These are phyloP conservation scores for Rhynchospora tenuis DNA, from an alignment of 176 grass and related monocot genomes.

Conservation along the genomic window DNA sequence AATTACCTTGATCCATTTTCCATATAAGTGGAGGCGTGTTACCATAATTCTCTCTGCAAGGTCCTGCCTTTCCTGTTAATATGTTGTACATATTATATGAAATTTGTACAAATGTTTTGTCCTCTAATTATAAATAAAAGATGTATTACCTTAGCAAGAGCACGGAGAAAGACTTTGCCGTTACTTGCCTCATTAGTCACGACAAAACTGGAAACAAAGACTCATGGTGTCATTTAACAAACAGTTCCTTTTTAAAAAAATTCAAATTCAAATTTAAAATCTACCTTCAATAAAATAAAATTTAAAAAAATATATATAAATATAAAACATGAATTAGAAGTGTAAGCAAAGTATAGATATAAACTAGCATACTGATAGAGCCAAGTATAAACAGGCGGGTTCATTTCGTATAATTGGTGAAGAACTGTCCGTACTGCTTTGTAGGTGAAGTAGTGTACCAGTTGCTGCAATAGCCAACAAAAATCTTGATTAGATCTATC, in stretches of 20 bases:
- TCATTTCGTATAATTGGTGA: constrained; percentile 94
- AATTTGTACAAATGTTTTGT: background rate
- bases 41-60: constrained; percentile 90
- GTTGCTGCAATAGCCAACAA: constrained; percentile 46
- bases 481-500: background rate
- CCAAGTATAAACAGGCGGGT: constrained; percentile 70
- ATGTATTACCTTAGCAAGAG: constrained; percentile 52
- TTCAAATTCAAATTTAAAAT: background rate
- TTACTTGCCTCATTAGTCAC: constrained; percentile 41
- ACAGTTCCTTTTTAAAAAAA: background rate
- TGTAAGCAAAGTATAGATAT: background rate
- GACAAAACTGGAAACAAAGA: constrained; percentile 43
- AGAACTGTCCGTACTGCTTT: constrained; percentile 91
- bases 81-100: background rate
- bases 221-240: background rate
- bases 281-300: background rate
- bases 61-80: constrained; percentile 67
- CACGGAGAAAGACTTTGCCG: constrained; percentile 57
- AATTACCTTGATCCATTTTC: constrained; percentile 59
- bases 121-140: background rate
- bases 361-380: constrained; percentile 55
- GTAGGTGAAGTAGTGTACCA: constrained; percentile 91
- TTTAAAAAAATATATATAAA: background rate
- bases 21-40: constrained; percentile 83
- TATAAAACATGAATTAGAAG: background rate